phyloP scores from a whole-genome alignment of 345 rosid species.

The Populus davidiana region DNA sequence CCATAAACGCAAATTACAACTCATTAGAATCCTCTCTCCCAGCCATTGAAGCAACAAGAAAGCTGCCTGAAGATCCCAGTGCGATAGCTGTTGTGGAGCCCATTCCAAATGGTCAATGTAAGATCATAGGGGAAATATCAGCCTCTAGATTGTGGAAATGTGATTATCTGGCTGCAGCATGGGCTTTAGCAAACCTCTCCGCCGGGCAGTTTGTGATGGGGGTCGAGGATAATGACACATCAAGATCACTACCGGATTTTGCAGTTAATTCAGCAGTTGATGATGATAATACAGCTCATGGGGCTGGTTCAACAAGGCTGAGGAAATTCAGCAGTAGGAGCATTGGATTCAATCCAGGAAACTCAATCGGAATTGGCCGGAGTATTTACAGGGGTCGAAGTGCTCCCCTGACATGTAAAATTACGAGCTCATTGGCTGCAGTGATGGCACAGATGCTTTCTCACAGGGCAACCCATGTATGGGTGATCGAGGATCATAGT shows the following conservation, averaged over 20 bases:
- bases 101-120: constrained; percentile 48
- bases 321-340: constrained; percentile 89
- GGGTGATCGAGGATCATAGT: constrained; percentile 80
- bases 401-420: constrained; percentile 87
- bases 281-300: constrained; percentile 27
- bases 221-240: constrained; percentile 70
- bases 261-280: constrained; percentile 41
- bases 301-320: constrained; percentile 39
- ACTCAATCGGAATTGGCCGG: constrained; percentile 55
- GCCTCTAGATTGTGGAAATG: constrained; percentile 94
- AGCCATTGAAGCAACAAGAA: constrained; percentile 56
- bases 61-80: constrained; percentile 62
- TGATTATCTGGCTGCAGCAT: constrained; percentile 85
- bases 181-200: constrained; percentile 89
- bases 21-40: constrained; percentile 68
- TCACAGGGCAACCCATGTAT: constrained; percentile 88
- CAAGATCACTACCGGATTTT: constrained; percentile 58
- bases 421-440: constrained; percentile 80
- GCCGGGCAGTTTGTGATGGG: constrained; percentile 98
- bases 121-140: constrained; percentile 90
- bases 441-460: constrained; percentile 99
- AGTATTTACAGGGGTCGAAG: constrained; percentile 95
- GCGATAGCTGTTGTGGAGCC: constrained; percentile 77
- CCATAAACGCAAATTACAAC: constrained; percentile 55
- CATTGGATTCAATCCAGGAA: constrained; percentile 74